These are phyloP conservation scores for Rhodomyrtus tomentosa DNA, from an alignment of 345 rosid genomes.

Conservation along the genomic window DNA sequence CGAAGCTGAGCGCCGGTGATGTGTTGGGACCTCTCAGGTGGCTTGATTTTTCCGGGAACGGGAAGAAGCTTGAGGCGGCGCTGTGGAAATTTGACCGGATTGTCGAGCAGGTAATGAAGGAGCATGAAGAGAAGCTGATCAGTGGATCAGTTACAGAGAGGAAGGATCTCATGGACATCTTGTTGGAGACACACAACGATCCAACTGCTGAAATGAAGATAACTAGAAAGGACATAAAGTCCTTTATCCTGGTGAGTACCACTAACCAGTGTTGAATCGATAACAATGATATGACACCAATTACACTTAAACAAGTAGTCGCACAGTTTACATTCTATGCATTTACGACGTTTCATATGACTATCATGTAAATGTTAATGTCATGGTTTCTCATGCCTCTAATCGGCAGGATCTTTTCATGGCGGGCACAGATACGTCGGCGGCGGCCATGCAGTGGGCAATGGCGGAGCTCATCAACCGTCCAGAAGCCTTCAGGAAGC, in stretches of 20 bases:
- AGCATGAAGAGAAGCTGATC: constrained; percentile 31
- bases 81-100: constrained; percentile 31
- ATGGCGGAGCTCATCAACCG: constrained; percentile 17
- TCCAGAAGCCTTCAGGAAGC: constrained; percentile 6
- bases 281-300: not conserved
- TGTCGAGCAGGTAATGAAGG: constrained; percentile 42
- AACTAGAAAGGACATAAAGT: constrained; percentile 47
- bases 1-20: constrained; percentile 46
- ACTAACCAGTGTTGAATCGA: too few species aligned
- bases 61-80: constrained; percentile 31
- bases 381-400: not conserved
- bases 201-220: constrained; percentile 38
- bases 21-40: constrained; percentile 54
- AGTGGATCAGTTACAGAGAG: not conserved
- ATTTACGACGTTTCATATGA: not conserved
- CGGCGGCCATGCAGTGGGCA: constrained; percentile 16
- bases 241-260: constrained; percentile 26
- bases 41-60: constrained; percentile 49
- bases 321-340: not conserved
- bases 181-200: constrained; percentile 27
- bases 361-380: not conserved
- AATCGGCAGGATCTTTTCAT: not conserved
- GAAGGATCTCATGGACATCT: constrained; percentile 31
- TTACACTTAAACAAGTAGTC: not conserved
- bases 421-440: constrained; percentile 11